Evolutionary conservation across 1,284 basidiomycete genomes (phyloP).

Genomic region (Cystobasidiaceae sp.): DNA sequence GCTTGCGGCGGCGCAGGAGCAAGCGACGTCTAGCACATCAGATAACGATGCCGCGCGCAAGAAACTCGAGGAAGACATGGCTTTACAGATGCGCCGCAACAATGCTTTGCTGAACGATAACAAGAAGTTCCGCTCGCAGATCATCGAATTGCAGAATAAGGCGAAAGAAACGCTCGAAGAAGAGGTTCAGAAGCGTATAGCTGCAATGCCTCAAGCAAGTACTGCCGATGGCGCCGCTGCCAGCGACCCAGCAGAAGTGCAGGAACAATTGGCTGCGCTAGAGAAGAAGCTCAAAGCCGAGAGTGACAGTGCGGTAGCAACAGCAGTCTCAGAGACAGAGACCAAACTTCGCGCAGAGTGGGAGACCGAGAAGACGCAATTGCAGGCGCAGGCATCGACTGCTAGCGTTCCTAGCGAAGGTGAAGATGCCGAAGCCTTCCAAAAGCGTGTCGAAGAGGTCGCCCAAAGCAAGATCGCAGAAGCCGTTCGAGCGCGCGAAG

Average conservation of each 20-base stretch:
- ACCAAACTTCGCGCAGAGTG: constrained; percentile 5
- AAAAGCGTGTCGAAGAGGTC: constrained; percentile 6
- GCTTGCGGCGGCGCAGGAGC: neutral
- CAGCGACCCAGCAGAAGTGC: neutral
- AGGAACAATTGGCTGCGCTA: constrained; percentile 13
- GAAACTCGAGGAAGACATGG: constrained; percentile 26
- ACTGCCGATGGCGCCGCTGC: neutral
- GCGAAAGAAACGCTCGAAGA: constrained; percentile 15
- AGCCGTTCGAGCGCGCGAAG: constrained; percentile 9
- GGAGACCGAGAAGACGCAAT: constrained; percentile 7
- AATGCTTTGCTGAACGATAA: constrained; percentile 10
- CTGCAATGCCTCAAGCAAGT: neutral
- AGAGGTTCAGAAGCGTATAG: constrained; percentile 12
- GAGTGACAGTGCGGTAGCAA: neutral
- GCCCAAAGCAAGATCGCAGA: neutral
- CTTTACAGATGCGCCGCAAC: constrained; percentile 14
- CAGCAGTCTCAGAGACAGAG: constrained; percentile 3
- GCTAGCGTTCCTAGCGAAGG: neutral
- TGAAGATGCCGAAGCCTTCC: constrained; percentile 9
- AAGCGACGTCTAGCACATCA: neutral
- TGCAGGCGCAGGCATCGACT: neutral
- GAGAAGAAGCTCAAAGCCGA: constrained; percentile 18
- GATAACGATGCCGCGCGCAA: neutral
- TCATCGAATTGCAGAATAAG: constrained; percentile 6
- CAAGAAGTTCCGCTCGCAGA: constrained; percentile 19